Percentiles rank a stretch among this genome's conserved stretches.
phyloP scores from a whole-genome alignment of 495 filamentous ascomycete species.

The Antarctomyces pellizariae region DNA sequence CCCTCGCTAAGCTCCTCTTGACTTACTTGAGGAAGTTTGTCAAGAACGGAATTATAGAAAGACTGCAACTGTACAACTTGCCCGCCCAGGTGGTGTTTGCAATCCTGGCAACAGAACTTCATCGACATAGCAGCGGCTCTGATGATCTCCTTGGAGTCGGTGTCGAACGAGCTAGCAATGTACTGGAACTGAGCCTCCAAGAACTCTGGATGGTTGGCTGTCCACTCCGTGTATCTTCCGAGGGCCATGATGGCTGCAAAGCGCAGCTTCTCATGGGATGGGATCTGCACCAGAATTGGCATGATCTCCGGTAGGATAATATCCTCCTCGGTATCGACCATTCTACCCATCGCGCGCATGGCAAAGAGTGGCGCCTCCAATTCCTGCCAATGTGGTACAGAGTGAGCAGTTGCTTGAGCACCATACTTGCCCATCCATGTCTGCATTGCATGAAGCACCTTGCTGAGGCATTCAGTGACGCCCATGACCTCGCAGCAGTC shows the following conservation, averaged over 20 bases:
- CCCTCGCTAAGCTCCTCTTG: constrained; percentile 93
- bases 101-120: constrained; percentile 92
- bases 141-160: constrained; percentile 65
- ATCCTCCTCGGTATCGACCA: constrained; percentile 77
- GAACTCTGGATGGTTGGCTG: constrained; percentile 74
- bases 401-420: constrained; percentile 38
- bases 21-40: constrained; percentile 59
- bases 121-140: constrained; percentile 82
- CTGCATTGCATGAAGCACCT: constrained; percentile 65
- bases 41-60: constrained; percentile 75
- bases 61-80: constrained; percentile 66
- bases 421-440: constrained; percentile 69
- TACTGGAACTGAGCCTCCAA: constrained; percentile 81
- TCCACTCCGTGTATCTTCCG: constrained; percentile 95
- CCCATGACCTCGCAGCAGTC: constrained; percentile 93
- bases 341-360: constrained; percentile 88
- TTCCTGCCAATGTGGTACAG: constrained; percentile 92
- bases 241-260: constrained; percentile 96
- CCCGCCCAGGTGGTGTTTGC: constrained; percentile 55
- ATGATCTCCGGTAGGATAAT: constrained; percentile 75
- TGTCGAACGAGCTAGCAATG: constrained; percentile 75
- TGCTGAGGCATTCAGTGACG: constrained; percentile 66
- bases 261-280: constrained; percentile 82
- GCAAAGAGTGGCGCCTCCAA: constrained; percentile 89
- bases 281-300: constrained; percentile 77